Percentiles rank a stretch among this genome's conserved stretches.
Conservation (phyloP, 768 basidiomycete genomes). For the Obba rivulosa region DNA sequence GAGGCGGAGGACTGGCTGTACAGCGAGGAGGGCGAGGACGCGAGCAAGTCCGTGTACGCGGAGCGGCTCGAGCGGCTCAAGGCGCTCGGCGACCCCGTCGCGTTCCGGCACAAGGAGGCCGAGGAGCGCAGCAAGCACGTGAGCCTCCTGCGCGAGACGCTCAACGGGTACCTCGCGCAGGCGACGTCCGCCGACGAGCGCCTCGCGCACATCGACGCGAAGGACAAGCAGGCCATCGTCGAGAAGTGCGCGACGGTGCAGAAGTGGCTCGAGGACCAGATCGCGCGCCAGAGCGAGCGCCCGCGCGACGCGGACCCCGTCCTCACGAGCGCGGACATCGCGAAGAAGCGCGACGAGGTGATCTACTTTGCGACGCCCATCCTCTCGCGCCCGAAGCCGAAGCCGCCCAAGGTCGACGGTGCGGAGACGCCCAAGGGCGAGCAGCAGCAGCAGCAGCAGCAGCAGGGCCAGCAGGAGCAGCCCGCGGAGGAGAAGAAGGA, state of each 20-base stretch:
- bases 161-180: conserved; percentile 81
- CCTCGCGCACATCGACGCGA: conserved; percentile 84
- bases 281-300: conserved; percentile 79
- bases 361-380: conserved; percentile 88
- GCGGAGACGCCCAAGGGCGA: conserved; percentile 43
- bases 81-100: conserved; percentile 81
- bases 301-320: conserved; percentile 87
- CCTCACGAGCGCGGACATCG: conserved; percentile 74
- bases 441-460: conserved; percentile 16
- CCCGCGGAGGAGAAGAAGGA: conserved; percentile 27
- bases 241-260: conserved; percentile 87
- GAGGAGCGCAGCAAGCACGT: conserved; percentile 77
- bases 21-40: conserved; percentile 93
- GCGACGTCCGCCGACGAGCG: conserved; percentile 83
- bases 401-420: conserved; percentile 60
- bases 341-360: conserved; percentile 90
- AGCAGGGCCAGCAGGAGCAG: background rate
- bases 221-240: conserved; percentile 79
- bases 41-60: conserved; percentile 93
- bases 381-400: conserved; percentile 89
- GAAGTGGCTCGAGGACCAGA: conserved; percentile 96
- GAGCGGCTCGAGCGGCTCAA: conserved; percentile 78
- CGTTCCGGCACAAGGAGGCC: conserved; percentile 72
- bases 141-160: conserved; percentile 75
- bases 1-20: conserved; percentile 97